Evolutionary conservation across 768 basidiomycete species (phyloP), one percentile per base, ranked within the genome.

Genomic region (Sarcomyxa edulis): DNA sequence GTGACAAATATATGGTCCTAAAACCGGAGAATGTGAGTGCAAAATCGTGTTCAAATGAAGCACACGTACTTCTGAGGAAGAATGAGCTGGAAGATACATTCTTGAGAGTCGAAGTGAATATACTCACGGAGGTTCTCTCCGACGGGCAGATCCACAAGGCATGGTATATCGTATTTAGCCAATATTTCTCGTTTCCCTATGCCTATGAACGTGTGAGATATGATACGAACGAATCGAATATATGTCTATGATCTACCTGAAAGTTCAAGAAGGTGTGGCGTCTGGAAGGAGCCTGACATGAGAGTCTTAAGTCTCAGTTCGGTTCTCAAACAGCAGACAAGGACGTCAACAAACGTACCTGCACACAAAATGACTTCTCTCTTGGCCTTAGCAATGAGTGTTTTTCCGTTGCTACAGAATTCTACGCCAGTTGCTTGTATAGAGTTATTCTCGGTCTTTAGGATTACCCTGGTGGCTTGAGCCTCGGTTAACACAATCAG

Each of bases 101-200:
- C 43, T 14, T 46, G 40, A 34, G 30, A 41, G 43, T 71, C 70
- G 49, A 69, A 66, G 20, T n/a, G n/a, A n/a, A n/a, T n/a, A n/a
- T n/a, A n/a, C n/a, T n/a, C n/a, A n/a, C n/a, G n/a, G n/a, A 72
- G 48, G 48, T 72, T 68, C 48, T 72, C 69, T 1, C 71, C 71
- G 23, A 74, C 69, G 39, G 71, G 68, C 5, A 72, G 56, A 25
- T 62, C 58, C 18, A 63, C 31, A n/a, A 55, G 49, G 26, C 62
- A 56, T 7, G 49, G 44, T 37, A 74, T 64, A 19, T 62, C 64
- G 6, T 61, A 61, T 6, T 51, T 52, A 8, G 56, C 33, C 18
- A 75, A 54, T 6, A 71, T 53, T 30, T 65, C 62, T 33, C 46
- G 42, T 7, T 69, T 68, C 0, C 73, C 73, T 32, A 75, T 55